Evolutionary conservation across 371 early-diverging fungal genomes (phyloP).

Genomic region (Syncephalis plumigaleata): DNA sequence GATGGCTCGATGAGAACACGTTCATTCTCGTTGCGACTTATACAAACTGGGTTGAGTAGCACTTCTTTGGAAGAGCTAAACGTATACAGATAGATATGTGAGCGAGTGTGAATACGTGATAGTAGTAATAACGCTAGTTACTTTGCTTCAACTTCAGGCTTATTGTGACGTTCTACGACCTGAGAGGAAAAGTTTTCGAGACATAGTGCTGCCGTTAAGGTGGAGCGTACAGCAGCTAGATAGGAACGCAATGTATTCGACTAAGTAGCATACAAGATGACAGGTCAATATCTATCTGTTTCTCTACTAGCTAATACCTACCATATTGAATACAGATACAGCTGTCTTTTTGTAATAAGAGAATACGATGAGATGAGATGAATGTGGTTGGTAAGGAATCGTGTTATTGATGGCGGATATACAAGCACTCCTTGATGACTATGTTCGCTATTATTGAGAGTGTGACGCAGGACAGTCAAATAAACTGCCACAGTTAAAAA

Average conservation of each 20-base stretch:
- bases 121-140: constrained; percentile 12
- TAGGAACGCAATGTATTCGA: constrained; percentile 95
- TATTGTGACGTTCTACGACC: constrained; percentile 93
- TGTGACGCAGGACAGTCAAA: too few relatives aligned
- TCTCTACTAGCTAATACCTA: too few relatives aligned
- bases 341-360: too few relatives aligned
- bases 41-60: constrained; percentile 72
- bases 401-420: too few relatives aligned
- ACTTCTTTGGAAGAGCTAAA: constrained; percentile 59
- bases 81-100: background rate
- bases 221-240: constrained; percentile 82
- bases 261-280: constrained; percentile 19
- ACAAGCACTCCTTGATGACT: too few relatives aligned
- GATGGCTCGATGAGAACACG: constrained; percentile 82
- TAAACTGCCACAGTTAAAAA: too few relatives aligned
- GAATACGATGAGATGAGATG: too few relatives aligned
- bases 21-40: constrained; percentile 91
- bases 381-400: too few relatives aligned
- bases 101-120: background rate
- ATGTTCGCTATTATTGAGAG: too few relatives aligned
- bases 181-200: constrained; percentile 94
- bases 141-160: constrained; percentile 93
- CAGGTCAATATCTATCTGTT: too few relatives aligned
- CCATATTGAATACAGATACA: too few relatives aligned
- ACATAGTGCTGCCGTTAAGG: constrained; percentile 87